These are phyloP conservation scores for Yamadazyma laniorum DNA, from an alignment of 805 yeast genomes.

Conservation along the genomic window DNA sequence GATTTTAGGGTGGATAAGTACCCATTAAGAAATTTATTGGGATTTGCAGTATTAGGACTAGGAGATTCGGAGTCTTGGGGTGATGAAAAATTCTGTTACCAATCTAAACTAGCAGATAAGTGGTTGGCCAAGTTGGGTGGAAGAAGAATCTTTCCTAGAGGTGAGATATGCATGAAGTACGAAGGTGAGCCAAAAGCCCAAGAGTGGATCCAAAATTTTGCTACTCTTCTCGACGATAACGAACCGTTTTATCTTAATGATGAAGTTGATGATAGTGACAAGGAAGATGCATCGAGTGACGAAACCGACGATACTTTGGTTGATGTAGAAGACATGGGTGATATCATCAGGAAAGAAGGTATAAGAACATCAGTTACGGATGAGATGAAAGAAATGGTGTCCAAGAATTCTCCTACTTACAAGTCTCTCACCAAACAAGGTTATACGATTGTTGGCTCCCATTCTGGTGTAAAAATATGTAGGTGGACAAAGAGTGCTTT, in stretches of 20 bases:
- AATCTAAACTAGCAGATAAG: slow-evolving; percentile 71
- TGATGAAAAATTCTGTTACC: slow-evolving; percentile 75
- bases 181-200: slow-evolving; percentile 57
- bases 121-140: slow-evolving; percentile 84
- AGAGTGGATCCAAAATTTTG: slow-evolving; percentile 66
- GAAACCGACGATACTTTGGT: slow-evolving; percentile 48
- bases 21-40: slow-evolving; percentile 67
- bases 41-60: slow-evolving; percentile 81
- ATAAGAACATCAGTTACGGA: slow-evolving; percentile 13
- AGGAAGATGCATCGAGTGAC: slow-evolving; percentile 34
- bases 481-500: slow-evolving; percentile 95
- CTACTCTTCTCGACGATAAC: slow-evolving; percentile 62
- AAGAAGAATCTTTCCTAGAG: slow-evolving; percentile 78
- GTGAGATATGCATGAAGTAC: slow-evolving; percentile 76
- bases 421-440: slow-evolving; percentile 91
- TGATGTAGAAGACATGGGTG: slow-evolving; percentile 89
- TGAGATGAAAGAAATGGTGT: slow-evolving; percentile 76
- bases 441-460: slow-evolving; percentile 88
- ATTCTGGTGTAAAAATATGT: slow-evolving; percentile 92
- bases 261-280: slow-evolving; percentile 55
- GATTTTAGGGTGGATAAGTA: slow-evolving; percentile 85
- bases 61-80: slow-evolving; percentile 86
- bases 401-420: slow-evolving; percentile 83
- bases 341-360: slow-evolving; percentile 44
- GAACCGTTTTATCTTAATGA: slow-evolving; percentile 63